Conservation (phyloP, 2,329 filamentous ascomycete species). For the Lecanosticta acicola region DNA sequence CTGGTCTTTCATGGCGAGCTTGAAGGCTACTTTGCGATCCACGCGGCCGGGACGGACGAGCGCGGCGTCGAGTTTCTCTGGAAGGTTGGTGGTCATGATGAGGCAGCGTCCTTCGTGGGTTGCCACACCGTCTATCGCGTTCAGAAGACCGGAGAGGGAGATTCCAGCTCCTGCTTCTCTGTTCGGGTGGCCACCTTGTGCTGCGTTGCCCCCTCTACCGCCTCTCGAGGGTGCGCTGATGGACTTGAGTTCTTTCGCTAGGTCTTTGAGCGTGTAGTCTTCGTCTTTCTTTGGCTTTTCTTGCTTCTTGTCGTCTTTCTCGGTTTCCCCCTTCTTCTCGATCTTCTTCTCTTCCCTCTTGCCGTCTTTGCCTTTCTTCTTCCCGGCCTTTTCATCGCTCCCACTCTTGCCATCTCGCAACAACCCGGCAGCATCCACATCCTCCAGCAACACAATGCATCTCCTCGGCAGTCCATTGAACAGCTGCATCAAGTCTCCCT, state of each 20-base stretch:
- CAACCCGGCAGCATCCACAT: constrained; percentile 45
- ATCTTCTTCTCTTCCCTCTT: constrained; percentile 15
- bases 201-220: constrained; percentile 1
- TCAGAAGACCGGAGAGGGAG: constrained; percentile 71
- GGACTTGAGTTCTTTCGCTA: constrained; percentile 26
- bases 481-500: constrained; percentile 52
- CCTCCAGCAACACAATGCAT: constrained; percentile 45
- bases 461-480: constrained; percentile 41
- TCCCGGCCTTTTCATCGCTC: constrained; percentile 20
- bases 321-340: constrained; percentile 11
- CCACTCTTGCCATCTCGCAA: constrained; percentile 32
- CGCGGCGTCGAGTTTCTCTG: constrained; percentile 60
- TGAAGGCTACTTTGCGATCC: constrained; percentile 61
- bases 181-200: constrained; percentile 12
- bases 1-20: constrained; percentile 38
- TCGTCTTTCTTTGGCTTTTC: constrained; percentile 21
- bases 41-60: constrained; percentile 69
- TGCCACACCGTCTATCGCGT: constrained; percentile 76
- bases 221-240: constrained; percentile 8
- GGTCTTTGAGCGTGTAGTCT: constrained; percentile 28
- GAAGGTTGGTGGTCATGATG: constrained; percentile 77
- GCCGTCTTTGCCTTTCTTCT: constrained; percentile 11
- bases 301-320: constrained; percentile 10
- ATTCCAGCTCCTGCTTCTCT: constrained; percentile 51
- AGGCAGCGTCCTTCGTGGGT: constrained; percentile 73